Conservation (phyloP, 2,329 filamentous ascomycete species). For the Drechslerella stenobrocha region DNA sequence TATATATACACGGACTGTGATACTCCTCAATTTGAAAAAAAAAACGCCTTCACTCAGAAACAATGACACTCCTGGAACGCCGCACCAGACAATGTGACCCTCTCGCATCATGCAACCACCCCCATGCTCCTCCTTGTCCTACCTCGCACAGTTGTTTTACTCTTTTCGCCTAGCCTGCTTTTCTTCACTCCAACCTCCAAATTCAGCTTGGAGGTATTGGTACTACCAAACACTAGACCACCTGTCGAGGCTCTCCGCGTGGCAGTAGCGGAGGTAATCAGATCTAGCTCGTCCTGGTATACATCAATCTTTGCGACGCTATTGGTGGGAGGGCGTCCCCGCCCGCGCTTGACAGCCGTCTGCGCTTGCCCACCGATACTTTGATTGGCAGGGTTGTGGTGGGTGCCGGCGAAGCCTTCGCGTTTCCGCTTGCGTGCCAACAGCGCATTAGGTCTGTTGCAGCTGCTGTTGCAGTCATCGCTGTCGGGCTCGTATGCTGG, state of each 20-base stretch:
- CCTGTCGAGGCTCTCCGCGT: neutral
- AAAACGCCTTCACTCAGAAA: too few relatives aligned
- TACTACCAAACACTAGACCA: conserved; percentile 10
- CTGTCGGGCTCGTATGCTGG: conserved; percentile 29
- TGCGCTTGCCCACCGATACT: neutral
- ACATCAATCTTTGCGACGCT: conserved; percentile 8
- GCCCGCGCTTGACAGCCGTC: neutral
- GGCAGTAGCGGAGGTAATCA: conserved; percentile 12
- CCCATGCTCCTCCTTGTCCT: neutral
- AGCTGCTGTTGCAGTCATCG: conserved; percentile 7
- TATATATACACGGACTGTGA: too few relatives aligned
- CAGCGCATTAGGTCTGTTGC: too few relatives aligned
- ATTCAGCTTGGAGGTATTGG: conserved; percentile 26
- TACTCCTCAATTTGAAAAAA: too few relatives aligned
- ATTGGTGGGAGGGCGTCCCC: neutral
- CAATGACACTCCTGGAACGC: too few relatives aligned
- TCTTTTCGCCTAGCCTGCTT: conserved; percentile 2
- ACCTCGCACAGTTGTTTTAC: neutral
- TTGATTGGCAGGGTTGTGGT: too few relatives aligned
- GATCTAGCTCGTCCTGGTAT: conserved; percentile 42
- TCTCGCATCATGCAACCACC: conserved; percentile 11
- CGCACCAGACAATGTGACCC: neutral
- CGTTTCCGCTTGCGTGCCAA: neutral
- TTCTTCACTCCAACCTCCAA: conserved; percentile 1
- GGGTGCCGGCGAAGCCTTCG: neutral